Evolutionary conservation across 2,329 filamentous ascomycete species (phyloP), one percentile per base, ranked within the genome.

Genomic region (Xylariomycetidae sp.): DNA sequence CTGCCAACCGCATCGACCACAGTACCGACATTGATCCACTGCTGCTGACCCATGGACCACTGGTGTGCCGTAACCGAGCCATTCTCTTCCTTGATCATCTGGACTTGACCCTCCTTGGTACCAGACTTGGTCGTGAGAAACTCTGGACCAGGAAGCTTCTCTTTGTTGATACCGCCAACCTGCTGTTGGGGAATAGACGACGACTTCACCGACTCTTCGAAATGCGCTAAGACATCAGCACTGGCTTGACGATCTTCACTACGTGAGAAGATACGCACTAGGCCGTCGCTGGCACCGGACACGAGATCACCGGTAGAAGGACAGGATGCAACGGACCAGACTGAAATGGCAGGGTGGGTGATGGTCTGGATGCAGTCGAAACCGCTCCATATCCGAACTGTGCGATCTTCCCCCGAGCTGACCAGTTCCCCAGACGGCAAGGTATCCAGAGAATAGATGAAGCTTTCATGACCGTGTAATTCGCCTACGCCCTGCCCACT

Each of bases 91-190:
- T 76, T 78, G 50, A 96, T 90, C 79, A 94, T 94, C 51, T 94
- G 83, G 5, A 95, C 85, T 55, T 98, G 90, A 1, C 92, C 92
- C 45, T 98, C 92, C 61, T 95, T 95, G n/a, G 86, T 92, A 4
- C 92, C 92, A 0, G 80, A 78, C 48, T 88, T 89, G 35, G 76
- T 77, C 34, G 80, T 77, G 7, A 98, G 66, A 49, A 95, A 96
- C 13, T 94, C 88, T 11, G 87, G 86, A 0, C 89, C 88, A 0
- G 90, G 88, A 1, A 97, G 70, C 52, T 92, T 81, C 59, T 95
- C 89, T 58, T 94, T 95, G 62, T 97, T 90, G 59, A 97, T 79
- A 4, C 80, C 77, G 2, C 83, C 82, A 14, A 90, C 67, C 42
- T 90, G 84, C 53, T 97, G 85, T 51, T 90, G 82, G 0, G 89